These are phyloP conservation scores for Synchytrium microbalum DNA, from an alignment of 371 early-diverging fungal species.

Conservation along the genomic window DNA sequence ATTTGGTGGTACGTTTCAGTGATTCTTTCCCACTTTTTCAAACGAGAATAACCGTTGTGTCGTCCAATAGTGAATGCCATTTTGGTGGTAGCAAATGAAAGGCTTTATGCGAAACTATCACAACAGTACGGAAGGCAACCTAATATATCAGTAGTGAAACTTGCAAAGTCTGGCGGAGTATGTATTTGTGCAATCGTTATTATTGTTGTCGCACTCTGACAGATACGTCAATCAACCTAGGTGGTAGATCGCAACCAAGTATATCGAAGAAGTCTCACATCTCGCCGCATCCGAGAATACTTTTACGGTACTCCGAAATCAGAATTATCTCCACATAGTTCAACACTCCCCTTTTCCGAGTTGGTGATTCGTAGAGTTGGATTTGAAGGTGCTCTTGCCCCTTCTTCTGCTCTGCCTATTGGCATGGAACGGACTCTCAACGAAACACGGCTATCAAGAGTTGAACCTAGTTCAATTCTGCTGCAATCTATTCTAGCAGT, in stretches of 20 bases:
- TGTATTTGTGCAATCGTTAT: constrained; percentile 7
- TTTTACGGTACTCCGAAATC: constrained; percentile 81
- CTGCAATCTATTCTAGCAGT: constrained; percentile 84
- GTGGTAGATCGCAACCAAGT: constrained; percentile 74
- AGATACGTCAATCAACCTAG: constrained; percentile 21
- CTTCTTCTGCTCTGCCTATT: constrained; percentile 85
- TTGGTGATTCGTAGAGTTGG: constrained; percentile 71
- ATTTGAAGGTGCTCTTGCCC: constrained; percentile 60
- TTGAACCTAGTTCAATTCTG: constrained; percentile 75
- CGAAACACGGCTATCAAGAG: constrained; percentile 68
- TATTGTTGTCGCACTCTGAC: background rate
- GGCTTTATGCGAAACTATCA: constrained; percentile 77
- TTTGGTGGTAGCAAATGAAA: constrained; percentile 87
- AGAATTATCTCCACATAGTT: constrained; percentile 76
- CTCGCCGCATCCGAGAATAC: constrained; percentile 76
- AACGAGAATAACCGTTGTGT: background rate
- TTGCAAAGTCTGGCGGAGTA: constrained; percentile 90
- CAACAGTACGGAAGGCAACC: constrained; percentile 41
- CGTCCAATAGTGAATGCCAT: constrained; percentile 57
- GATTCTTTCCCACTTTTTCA: background rate
- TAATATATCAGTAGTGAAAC: constrained; percentile 63
- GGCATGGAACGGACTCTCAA: constrained; percentile 73
- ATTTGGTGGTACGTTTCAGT: constrained; percentile 47
- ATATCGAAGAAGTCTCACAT: constrained; percentile 60
- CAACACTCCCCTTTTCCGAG: constrained; percentile 67